Base-by-base conservation (phyloP, 805 yeast genomes). In the Scheffersomyces coipomensis region DNA sequence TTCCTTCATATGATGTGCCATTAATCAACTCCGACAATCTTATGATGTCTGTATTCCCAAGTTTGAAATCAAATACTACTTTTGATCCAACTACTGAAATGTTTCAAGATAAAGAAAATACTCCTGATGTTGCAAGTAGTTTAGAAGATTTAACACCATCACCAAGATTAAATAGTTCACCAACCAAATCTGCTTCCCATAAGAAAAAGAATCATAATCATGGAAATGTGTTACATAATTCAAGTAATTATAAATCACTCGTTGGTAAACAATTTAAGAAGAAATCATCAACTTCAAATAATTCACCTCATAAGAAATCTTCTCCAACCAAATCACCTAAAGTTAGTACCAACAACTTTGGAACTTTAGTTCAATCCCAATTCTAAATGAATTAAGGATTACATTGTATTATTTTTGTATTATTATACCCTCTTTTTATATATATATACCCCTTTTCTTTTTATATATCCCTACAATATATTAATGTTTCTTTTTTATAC, bases 241-340 rank as follows among this genome's bases (percentile, higher is more conserved):
- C 13, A 9, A 27, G 15, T 27, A 27, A 27, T 6, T 27, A 27
- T 15, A 27, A 27, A 27, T 27, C 30, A 13, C 6, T 27, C 9
- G 30, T 27, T 13, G 30, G 30, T 27, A 27, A 27, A 27, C 30
- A 27, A 5, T 27, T 27, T 13, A 27, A 27, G 30, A 27, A 27
- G 18, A 27, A 27, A 15, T 24, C 27, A 8, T 13, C n/a, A 27
- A 4, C 8, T 27, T n/a, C 18, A 5, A 27, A 27, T 8, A 8
- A 7, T 5, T 13, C n/a, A 27, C 15, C 30, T 27, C 30, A n/a
- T n/a, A 27, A 27, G 6, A 8, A 7, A 15, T 13, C n/a, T 13
- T 27, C 30, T 27, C 30, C 30, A 13, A 13, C 30, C 5, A 27
- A 27, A 27, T 27, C 30, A 5, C 30, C 30, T 5, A 27, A 27